Conservation (phyloP, 768 basidiomycete species). For the Paxillus involutus region DNA sequence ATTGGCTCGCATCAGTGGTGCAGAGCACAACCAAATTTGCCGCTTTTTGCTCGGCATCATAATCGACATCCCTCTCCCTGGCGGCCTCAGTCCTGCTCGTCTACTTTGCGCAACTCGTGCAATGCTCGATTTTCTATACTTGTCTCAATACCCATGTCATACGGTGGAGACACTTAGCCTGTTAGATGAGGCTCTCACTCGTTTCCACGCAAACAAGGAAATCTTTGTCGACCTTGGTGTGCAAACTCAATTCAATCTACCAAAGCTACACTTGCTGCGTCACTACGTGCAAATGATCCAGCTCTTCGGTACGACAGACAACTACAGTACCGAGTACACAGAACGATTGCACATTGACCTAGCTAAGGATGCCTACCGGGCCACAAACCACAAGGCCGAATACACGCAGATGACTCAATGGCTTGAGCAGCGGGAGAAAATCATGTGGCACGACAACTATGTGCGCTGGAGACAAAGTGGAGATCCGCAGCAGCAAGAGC, state of each 20-base stretch:
- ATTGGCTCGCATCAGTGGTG: not conserved
- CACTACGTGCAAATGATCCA: conserved; percentile 35
- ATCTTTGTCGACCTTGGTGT: conserved; percentile 36
- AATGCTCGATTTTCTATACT: conserved; percentile 40
- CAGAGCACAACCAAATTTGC: not conserved
- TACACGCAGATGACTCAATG: conserved; percentile 38
- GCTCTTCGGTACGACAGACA: no score
- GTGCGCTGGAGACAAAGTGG: conserved; percentile 22
- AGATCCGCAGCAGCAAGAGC: not conserved
- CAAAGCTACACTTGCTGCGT: conserved; percentile 38
- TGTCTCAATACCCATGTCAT: conserved; percentile 36
- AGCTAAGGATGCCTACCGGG: no score
- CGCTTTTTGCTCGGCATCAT: not conserved
- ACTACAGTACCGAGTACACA: conserved; percentile 38
- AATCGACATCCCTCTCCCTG: not conserved
- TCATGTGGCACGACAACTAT: conserved; percentile 22
- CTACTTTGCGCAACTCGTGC: conserved; percentile 13
- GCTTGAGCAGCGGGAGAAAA: conserved; percentile 35
- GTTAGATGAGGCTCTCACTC: conserved; percentile 24
- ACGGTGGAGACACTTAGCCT: conserved; percentile 24
- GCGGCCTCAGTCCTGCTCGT: not conserved
- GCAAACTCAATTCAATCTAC: conserved; percentile 38
- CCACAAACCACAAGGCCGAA: conserved; percentile 33
- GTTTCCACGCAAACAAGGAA: conserved; percentile 37
- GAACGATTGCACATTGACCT: conserved; percentile 31